Base-by-base conservation (phyloP, 805 yeast species). In the Kodamaea nitidulidarum region DNA sequence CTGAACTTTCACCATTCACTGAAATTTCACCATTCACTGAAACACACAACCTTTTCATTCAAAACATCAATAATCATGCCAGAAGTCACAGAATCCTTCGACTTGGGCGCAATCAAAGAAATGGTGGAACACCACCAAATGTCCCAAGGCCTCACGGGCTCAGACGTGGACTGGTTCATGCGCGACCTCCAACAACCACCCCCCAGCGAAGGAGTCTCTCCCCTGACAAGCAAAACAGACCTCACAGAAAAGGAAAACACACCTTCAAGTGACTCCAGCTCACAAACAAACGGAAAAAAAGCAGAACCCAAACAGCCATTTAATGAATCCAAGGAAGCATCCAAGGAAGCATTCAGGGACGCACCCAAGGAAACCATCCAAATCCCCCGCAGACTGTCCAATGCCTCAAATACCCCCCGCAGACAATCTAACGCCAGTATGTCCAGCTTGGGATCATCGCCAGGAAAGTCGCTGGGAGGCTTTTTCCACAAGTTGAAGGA, bases 151-250 rank as follows among this genome's bases (percentile, higher is more conserved):
- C 65, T 71, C 22, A 56, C 62, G 22, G 65, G 62, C 38, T 57
- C 58, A 16, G 78, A 75, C 42, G 69, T 75, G 15, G 76, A 73
- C 48, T 75, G 80, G 80, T 65, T 75, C 41, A 57, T 75, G 15
- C 57, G 78, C 42, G 72, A 65, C 43, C 42, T 63, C 17, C 35
- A 24, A 15, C 36, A 22, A 22, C 20, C 9, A 4, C n/a, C 17
- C 10, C 12, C 16, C 31, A 27, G 17, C 15, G 9, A n/a, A 16
- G 16, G 8, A 15, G 14, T 14, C 15, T 15, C 31, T 10, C 31
- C 15, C 5, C 31, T 15, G 15, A 9, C 17, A 10, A 27, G 16
- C 17, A 14, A 14, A 7, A 12, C 31, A 5, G 31, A 27, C 14
- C 9, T 27, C 16, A 15, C 31, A 27, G 14, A 8, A 12, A 16